phyloP scores from a whole-genome alignment of 331 rosid genomes.

The Erythrophleum ivorense region DNA sequence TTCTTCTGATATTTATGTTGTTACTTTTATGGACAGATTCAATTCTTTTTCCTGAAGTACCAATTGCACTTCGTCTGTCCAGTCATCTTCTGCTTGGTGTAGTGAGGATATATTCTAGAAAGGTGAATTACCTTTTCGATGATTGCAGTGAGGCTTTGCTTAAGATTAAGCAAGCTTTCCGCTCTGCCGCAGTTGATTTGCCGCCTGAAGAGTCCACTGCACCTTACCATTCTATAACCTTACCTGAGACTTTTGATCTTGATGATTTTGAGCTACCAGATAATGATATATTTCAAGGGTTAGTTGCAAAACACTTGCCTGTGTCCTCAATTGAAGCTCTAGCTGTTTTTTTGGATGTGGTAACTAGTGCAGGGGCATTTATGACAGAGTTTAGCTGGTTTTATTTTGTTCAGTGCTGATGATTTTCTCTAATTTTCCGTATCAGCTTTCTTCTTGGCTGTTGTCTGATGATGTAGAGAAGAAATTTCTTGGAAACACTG shows the following conservation, averaged over 20 bases:
- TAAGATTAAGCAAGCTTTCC: slow-evolving; percentile 98
- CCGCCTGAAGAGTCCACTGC: slow-evolving; percentile 99
- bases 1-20: slow-evolving; percentile 30
- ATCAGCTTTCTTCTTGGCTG: slow-evolving; percentile 22
- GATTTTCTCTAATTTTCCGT: slow-evolving; percentile 19
- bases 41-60: slow-evolving; percentile 94
- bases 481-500: slow-evolving; percentile 4
- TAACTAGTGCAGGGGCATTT: slow-evolving; percentile 8
- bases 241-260: slow-evolving; percentile 99
- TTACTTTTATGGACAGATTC: slow-evolving; percentile 76
- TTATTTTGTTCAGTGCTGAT: background rate
- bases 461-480: slow-evolving; percentile 22
- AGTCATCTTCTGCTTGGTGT: slow-evolving; percentile 99
- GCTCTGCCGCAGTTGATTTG: slow-evolving; percentile 96
- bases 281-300: slow-evolving; percentile 92
- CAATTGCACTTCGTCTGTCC: slow-evolving; percentile 97
- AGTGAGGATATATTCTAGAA: slow-evolving; percentile 98
- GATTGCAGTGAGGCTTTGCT: slow-evolving; percentile 99
- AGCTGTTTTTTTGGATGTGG: slow-evolving; percentile 18
- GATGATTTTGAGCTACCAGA: slow-evolving; percentile 99
- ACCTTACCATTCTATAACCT: slow-evolving; percentile 97
- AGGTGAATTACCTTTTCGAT: slow-evolving; percentile 99
- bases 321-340: slow-evolving; percentile 26
- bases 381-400: slow-evolving; percentile 10
- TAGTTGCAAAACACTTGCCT: slow-evolving; percentile 49